phyloP scores from a whole-genome alignment of 192 early-diverging fungal genomes.

The Gonapodya sp. region DNA sequence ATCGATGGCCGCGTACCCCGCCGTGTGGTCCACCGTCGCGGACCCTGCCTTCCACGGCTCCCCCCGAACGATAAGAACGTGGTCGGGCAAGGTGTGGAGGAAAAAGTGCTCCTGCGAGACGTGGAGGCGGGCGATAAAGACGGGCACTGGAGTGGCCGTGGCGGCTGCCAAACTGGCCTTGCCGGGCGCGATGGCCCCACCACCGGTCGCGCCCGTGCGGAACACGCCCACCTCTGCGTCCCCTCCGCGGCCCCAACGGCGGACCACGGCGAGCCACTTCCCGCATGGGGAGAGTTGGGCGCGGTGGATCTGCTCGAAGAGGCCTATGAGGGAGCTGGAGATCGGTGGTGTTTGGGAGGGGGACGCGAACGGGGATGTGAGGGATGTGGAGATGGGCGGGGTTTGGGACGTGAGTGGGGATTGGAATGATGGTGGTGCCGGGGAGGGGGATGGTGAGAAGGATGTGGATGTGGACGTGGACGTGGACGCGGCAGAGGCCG shows the following conservation, averaged over 20 bases:
- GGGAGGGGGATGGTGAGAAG: no score
- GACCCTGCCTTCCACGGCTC: no score
- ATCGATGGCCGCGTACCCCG: not conserved
- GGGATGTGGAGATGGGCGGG: no score
- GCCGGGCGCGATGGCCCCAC: not conserved
- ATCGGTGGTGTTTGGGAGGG: no score
- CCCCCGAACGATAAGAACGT: not conserved
- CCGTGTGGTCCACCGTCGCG: not conserved
- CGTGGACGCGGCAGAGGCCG: no score
- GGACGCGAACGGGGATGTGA: no score
- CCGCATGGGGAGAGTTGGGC: not conserved
- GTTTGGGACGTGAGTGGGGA: no score
- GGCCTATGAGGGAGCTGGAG: not conserved
- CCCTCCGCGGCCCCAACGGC: not conserved
- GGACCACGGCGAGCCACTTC: not conserved
- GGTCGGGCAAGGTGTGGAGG: not conserved
- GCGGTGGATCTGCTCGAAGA: not conserved
- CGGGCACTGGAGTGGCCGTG: not conserved
- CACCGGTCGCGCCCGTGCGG: not conserved
- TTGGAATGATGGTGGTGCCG: no score
- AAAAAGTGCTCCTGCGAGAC: not conserved
- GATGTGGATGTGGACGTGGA: no score
- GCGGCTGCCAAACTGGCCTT: not conserved
- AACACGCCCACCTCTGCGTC: not conserved
- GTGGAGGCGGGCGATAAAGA: not conserved